Base-by-base conservation (phyloP, 2,329 filamentous ascomycete genomes). In the Aspergillus glaucus region DNA sequence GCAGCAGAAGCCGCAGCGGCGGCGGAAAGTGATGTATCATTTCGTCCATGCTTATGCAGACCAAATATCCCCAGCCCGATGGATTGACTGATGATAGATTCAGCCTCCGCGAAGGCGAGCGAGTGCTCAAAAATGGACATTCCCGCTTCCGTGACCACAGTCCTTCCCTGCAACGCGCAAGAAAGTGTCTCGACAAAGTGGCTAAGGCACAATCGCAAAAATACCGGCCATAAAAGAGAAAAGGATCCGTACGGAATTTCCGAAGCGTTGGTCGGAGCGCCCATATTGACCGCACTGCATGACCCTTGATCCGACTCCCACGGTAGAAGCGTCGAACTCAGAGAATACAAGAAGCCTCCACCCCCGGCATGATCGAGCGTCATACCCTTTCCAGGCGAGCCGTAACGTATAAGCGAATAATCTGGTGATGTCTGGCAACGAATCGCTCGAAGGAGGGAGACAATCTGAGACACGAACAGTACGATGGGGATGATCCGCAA, bases 51-150 rank as follows among this genome's bases (percentile, higher is more conserved):
- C 66, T 75, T 75, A 48, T 78, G 63, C 55, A 74, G 62, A 21
- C 78, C 75, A 60, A 87, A 85, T 1, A 82, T 60, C 0, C 85
- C 82, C 67, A 90, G 81, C 10, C 85, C 85, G 12, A 95, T 79
- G 45, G 90, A 87, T 55, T 85, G 87, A 58, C 84, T 85, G 42
- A 96, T 84, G 55, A 91, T 87, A 26, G 88, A 86, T 66, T 98
- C 93, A 7, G 92, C 92, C 68, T 98, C 93, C 9, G 92, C 89
- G 71, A 97, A 98, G 2, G 92, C 92, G 7, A 98, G 76, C 0
- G 91, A 96, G 63, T 96, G 91, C 65, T 98, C 93, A 61, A 97
- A 95, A 2, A 96, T 80, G 0, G 91, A 95, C 88, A 97, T 95
- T 15, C 90, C 91, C 1, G 89, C 94, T 70, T 97, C 93, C 0